phyloP scores from a whole-genome alignment of 2,329 filamentous ascomycete species.

The Fusarium sp. region DNA sequence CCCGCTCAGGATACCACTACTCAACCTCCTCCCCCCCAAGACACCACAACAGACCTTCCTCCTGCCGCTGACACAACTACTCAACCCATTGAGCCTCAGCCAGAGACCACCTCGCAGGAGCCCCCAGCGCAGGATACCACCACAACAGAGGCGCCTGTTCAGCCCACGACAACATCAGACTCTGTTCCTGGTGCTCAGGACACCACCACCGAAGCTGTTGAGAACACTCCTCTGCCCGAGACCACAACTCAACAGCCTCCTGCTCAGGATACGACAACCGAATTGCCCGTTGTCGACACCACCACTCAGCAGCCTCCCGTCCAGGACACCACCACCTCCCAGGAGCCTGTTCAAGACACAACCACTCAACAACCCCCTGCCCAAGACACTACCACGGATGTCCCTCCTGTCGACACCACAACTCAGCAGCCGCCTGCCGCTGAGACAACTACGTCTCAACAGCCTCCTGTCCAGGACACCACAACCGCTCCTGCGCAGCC shows the following conservation, averaged over 20 bases:
- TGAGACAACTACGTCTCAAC: neutral
- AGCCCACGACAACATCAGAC: neutral
- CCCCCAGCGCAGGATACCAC: neutral
- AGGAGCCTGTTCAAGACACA: neutral
- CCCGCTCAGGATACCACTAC: neutral
- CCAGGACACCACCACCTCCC: neutral
- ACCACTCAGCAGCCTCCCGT: neutral
- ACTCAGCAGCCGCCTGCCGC: neutral
- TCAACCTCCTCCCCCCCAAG: neutral
- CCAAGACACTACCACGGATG: neutral
- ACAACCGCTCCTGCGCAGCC: slow-evolving; percentile 3
- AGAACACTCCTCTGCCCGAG: neutral
- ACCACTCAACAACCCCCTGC: neutral
- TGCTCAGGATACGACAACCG: neutral
- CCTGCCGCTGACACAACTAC: neutral
- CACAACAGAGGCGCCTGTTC: neutral
- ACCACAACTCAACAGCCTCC: neutral
- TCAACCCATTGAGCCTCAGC: neutral
- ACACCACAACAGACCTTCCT: slow-evolving; percentile 5
- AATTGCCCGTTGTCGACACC: neutral
- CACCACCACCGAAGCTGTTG: neutral
- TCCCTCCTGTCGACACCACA: neutral
- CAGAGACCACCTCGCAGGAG: neutral
- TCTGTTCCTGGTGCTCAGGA: neutral
- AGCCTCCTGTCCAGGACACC: neutral